Evolutionary conservation across 2,329 filamentous ascomycete species (phyloP), one percentile per base, ranked within the genome.

Genomic region (Teratosphaeria destructans): DNA sequence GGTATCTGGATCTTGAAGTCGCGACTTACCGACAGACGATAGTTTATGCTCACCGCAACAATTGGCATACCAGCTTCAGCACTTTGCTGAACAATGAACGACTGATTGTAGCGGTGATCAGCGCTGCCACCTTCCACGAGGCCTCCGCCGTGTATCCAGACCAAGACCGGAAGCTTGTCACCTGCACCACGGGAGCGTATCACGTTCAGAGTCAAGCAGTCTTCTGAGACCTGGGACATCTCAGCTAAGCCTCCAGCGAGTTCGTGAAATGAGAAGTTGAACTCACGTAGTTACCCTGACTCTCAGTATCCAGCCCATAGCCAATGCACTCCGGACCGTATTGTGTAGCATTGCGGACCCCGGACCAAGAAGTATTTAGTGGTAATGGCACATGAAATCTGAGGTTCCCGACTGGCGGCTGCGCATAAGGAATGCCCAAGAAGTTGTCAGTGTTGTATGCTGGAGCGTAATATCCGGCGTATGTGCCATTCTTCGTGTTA

Each of bases 121-220:
- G 27, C 27, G 23, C 27, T 54, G 8, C 53, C 53, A 11, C 53
- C 53, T 35, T 76, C 72, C 57, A 74, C 78, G 5, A 83, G 76
- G 1, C 80, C 59, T 26, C 59, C 81, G 35, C 82, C 82, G n/a
- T 85, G 82, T 29, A 87, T 82, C 84, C 84, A 88, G 1, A 84
- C 76, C 11, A 76, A 67, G 6, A 85, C 79, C 0, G 83, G 84
- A 2, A 87, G 74, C 35, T 70, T 62, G 8, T 74, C 68, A 4
- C 77, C 72, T 37, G 70, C 69, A 5, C 79, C 78, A 8, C 78
- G 71, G 0, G 83, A 82, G 3, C 84, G 78, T 29, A 87, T 74
- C 7, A 87, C 77, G 64, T 86, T 87, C 61, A 87, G 72, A 53
- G 82, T 84, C 3, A 87, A 75, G 62, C 85, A 87, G 65, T 85